Conservation (phyloP, 148 eudicot species). For the Nyssa sinensis region DNA sequence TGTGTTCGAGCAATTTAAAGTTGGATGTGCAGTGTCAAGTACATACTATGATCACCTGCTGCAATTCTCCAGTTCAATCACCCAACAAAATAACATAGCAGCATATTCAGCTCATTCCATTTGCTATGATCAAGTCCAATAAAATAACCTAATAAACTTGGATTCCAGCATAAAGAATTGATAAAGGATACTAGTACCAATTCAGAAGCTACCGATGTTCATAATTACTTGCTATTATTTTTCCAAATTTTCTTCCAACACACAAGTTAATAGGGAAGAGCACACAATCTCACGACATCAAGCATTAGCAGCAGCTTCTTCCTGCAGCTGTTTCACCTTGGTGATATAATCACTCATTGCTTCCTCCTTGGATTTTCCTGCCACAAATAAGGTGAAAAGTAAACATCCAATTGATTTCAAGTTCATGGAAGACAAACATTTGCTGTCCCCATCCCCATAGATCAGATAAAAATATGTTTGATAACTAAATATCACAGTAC, state of each 20-base stretch:
- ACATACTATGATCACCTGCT: too few relatives aligned
- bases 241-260: not conserved
- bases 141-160: not conserved
- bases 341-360: slow-evolving; percentile 88
- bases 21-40: too few relatives aligned
- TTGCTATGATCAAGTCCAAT: not conserved
- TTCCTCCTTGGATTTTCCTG: slow-evolving; percentile 81
- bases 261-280: not conserved
- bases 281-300: not conserved
- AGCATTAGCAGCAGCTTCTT: slow-evolving; percentile 53
- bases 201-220: not conserved
- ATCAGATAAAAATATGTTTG: not conserved
- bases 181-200: not conserved
- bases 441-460: not conserved
- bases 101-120: not conserved
- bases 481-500: slow-evolving; percentile 29
- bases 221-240: not conserved
- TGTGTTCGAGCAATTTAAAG: too few relatives aligned
- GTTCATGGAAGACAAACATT: not conserved
- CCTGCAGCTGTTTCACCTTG: slow-evolving; percentile 90
- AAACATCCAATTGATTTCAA: not conserved
- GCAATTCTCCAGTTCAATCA: too few relatives aligned
- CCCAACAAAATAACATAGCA: too few relatives aligned
- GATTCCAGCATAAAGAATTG: not conserved
- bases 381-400: not conserved